Conservation (phyloP, 208 protist species). For the Trypanosoma conorhini region DNA sequence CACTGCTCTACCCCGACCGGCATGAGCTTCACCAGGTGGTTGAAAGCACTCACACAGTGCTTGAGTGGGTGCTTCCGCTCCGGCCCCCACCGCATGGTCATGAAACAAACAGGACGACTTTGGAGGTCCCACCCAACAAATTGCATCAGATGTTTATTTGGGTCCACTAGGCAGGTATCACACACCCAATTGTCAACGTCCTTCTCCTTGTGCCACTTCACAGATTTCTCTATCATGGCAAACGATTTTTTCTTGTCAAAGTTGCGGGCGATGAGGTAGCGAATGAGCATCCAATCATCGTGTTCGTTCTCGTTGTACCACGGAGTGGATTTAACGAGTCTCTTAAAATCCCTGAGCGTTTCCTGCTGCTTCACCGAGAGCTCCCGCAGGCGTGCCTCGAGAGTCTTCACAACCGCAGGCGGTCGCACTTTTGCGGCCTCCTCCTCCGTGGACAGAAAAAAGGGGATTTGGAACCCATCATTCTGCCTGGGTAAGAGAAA, state of each 20-base stretch:
- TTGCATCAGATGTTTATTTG: conserved; percentile 77
- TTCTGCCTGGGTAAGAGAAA: conserved; percentile 80
- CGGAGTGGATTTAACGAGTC: conserved; percentile 38
- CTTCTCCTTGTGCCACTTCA: conserved; percentile 69
- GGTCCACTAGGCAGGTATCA: conserved; percentile 55
- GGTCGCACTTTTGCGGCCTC: conserved; percentile 66
- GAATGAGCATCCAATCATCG: conserved; percentile 64
- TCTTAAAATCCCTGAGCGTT: conserved; percentile 35
- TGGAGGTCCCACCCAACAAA: conserved; percentile 82
- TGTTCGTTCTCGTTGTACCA: conserved; percentile 65
- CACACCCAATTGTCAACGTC: conserved; percentile 55
- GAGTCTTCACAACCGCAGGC: conserved; percentile 74
- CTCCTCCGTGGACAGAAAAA: conserved; percentile 59
- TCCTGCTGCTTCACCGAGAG: conserved; percentile 42
- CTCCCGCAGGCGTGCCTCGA: conserved; percentile 65
- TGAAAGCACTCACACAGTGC: conserved; percentile 73
- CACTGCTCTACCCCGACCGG: conserved; percentile 85
- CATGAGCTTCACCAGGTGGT: conserved; percentile 72
- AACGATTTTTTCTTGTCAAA: conserved; percentile 67
- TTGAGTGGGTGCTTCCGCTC: conserved; percentile 70
- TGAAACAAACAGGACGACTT: conserved; percentile 78
- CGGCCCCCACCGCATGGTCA: conserved; percentile 84
- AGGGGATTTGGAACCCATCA: conserved; percentile 76
- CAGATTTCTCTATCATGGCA: conserved; percentile 62
- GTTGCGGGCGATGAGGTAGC: conserved; percentile 74